phyloP scores from a whole-genome alignment of 768 basidiomycete genomes.

The Phylloporus rhodoxanthus region DNA sequence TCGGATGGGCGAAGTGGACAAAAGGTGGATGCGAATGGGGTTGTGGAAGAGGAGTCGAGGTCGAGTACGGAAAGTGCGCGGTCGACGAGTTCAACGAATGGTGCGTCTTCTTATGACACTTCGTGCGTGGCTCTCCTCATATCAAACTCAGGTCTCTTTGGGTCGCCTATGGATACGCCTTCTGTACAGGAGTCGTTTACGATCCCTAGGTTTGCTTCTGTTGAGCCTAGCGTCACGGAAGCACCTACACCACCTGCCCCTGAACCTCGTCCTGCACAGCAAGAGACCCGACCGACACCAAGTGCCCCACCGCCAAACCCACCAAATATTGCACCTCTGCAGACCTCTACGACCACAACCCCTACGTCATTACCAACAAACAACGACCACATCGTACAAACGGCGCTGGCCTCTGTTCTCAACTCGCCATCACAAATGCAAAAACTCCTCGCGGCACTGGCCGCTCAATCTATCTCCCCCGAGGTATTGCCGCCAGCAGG shows the following conservation, averaged over 20 bases:
- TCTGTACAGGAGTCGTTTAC: constrained; percentile 28
- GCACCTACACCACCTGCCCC: constrained; percentile 9
- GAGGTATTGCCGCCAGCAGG: constrained; percentile 17
- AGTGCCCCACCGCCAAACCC: constrained; percentile 12
- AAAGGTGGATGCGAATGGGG: constrained; percentile 34
- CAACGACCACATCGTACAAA: constrained; percentile 44
- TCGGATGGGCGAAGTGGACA: constrained; percentile 41
- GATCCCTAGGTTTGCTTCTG: constrained; percentile 24
- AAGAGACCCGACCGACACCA: constrained; percentile 14
- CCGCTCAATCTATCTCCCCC: constrained; percentile 20
- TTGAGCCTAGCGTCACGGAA: constrained; percentile 21
- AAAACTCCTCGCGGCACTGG: constrained; percentile 45
- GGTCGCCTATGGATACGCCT: constrained; percentile 45
- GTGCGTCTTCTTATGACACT: neutral
- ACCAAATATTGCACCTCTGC: constrained; percentile 3
- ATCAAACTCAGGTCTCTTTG: constrained; percentile 33
- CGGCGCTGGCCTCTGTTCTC: constrained; percentile 46
- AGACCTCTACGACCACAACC: constrained; percentile 8
- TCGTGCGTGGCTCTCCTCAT: constrained; percentile 3
- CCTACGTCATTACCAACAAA: constrained; percentile 19
- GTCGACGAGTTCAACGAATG: constrained; percentile 12
- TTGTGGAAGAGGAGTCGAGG: constrained; percentile 37
- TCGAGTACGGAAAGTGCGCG: constrained; percentile 26
- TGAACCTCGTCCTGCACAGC: constrained; percentile 11
- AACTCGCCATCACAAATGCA: constrained; percentile 52